Evolutionary conservation across 192 early-diverging fungal genomes (phyloP).

Genomic region (Coemansia sp.): DNA sequence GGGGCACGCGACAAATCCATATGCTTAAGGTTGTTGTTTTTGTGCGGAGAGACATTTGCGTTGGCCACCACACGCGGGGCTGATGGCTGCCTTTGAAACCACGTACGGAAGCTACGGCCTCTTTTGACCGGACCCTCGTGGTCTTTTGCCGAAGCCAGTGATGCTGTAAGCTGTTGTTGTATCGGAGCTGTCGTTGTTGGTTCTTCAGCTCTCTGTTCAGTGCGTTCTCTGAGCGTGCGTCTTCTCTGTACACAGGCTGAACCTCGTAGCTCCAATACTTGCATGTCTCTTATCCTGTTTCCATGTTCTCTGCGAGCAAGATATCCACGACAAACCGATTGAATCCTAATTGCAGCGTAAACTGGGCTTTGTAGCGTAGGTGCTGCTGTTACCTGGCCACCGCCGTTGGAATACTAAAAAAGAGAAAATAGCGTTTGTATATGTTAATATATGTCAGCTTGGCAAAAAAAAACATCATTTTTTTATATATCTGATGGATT

Average conservation of each 20-base stretch:
- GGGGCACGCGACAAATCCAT: not conserved
- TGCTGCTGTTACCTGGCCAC: not conserved
- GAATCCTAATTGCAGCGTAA: slow-evolving; percentile 12
- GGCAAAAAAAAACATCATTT: too few species aligned
- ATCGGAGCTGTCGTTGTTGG: not conserved
- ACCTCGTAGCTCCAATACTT: slow-evolving; percentile 24
- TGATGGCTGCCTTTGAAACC: not conserved
- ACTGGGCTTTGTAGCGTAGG: not conserved
- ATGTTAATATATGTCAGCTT: too few species aligned
- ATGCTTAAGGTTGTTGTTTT: not conserved
- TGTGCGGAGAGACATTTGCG: not conserved
- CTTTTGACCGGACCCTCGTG: not conserved
- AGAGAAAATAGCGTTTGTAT: too few species aligned
- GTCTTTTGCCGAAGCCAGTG: not conserved
- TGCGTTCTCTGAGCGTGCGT: not conserved
- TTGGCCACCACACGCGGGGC: not conserved
- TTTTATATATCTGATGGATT: too few species aligned
- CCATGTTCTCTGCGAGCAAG: slow-evolving; percentile 14
- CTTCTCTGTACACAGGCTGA: slow-evolving; percentile 38
- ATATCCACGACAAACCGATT: slow-evolving; percentile 19
- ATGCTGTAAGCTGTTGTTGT: not conserved
- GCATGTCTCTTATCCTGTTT: slow-evolving; percentile 23
- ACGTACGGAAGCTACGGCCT: not conserved
- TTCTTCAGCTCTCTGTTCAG: not conserved
- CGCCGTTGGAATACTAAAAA: not conserved